These are phyloP conservation scores for Phoma sp. DNA, from an alignment of 2,329 filamentous ascomycete species.

Conservation along the genomic window DNA sequence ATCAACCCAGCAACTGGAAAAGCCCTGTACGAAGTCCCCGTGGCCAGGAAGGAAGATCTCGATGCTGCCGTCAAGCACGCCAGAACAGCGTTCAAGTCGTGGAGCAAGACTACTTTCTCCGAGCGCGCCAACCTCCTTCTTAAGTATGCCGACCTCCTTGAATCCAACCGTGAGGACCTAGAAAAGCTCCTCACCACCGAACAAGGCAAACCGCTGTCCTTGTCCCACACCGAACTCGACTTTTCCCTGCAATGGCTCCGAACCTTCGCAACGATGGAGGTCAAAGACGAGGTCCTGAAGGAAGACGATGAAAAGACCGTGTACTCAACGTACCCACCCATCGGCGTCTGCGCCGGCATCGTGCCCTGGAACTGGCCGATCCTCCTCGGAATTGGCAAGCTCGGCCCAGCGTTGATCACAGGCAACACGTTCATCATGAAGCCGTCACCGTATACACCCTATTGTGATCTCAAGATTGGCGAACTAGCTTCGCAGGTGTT, in stretches of 20 bases:
- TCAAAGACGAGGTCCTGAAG: slow-evolving; percentile 46
- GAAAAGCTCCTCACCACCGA: slow-evolving; percentile 33
- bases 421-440: slow-evolving; percentile 65
- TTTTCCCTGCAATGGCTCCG: slow-evolving; percentile 35
- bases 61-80: slow-evolving; percentile 58
- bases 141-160: slow-evolving; percentile 30
- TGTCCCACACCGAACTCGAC: slow-evolving; percentile 28
- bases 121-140: slow-evolving; percentile 29
- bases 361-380: slow-evolving; percentile 55
- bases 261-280: slow-evolving; percentile 39
- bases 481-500: slow-evolving; percentile 66
- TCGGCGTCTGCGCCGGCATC: slow-evolving; percentile 54
- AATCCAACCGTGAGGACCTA: slow-evolving; percentile 27
- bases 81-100: slow-evolving; percentile 53
- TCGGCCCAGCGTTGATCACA: slow-evolving; percentile 65
- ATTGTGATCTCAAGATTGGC: slow-evolving; percentile 64
- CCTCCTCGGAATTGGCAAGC: slow-evolving; percentile 55
- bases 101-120: slow-evolving; percentile 41
- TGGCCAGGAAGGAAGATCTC: slow-evolving; percentile 57
- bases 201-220: slow-evolving; percentile 34
- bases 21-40: slow-evolving; percentile 57
- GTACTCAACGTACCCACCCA: slow-evolving; percentile 52
- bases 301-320: slow-evolving; percentile 54
- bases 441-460: slow-evolving; percentile 64
- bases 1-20: slow-evolving; percentile 60